Evolutionary conservation across 768 basidiomycete genomes (phyloP).

Genomic region (Amanita polypyramis): DNA sequence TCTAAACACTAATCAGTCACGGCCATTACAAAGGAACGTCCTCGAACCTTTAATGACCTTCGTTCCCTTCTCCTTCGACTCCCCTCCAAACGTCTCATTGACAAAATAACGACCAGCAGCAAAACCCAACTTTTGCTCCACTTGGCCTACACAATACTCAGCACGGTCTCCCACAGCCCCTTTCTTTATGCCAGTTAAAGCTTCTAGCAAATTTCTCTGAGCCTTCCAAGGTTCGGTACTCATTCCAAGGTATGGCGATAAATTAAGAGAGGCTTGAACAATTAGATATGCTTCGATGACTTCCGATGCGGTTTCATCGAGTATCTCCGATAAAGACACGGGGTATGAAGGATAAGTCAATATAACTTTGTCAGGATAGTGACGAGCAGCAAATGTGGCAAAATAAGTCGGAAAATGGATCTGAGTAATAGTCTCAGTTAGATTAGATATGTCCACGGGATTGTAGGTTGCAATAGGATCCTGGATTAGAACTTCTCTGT

Average conservation of each 20-base stretch:
- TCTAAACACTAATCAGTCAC: conserved; percentile 26
- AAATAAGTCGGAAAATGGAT: conserved; percentile 83
- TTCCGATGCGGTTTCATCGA: conserved; percentile 55
- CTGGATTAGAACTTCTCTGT: conserved; percentile 56
- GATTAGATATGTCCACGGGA: conserved; percentile 57
- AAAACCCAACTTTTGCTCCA: conserved; percentile 76
- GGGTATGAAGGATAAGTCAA: conserved; percentile 77
- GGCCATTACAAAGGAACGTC: conserved; percentile 8
- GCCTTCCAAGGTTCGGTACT: conserved; percentile 75
- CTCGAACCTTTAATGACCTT: conserved; percentile 64
- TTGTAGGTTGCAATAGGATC: conserved; percentile 89
- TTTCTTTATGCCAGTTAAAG: conserved; percentile 75
- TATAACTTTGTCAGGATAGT: conserved; percentile 67
- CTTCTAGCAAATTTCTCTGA: conserved; percentile 57
- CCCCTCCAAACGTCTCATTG: conserved; percentile 67
- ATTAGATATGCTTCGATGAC: conserved; percentile 85
- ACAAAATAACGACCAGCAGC: conserved; percentile 87
- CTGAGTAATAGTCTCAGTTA: conserved; percentile 60
- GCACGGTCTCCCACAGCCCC: conserved; percentile 77
- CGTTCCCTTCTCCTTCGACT: conserved; percentile 73
- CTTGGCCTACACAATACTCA: conserved; percentile 69
- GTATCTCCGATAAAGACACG: conserved; percentile 51
- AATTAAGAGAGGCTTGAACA: conserved; percentile 56
- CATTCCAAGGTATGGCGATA: conserved; percentile 63
- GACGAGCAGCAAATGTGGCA: conserved; percentile 70